Evolutionary conservation across 495 filamentous ascomycete species (phyloP).

Genomic region (Geopyxis carbonaria): DNA sequence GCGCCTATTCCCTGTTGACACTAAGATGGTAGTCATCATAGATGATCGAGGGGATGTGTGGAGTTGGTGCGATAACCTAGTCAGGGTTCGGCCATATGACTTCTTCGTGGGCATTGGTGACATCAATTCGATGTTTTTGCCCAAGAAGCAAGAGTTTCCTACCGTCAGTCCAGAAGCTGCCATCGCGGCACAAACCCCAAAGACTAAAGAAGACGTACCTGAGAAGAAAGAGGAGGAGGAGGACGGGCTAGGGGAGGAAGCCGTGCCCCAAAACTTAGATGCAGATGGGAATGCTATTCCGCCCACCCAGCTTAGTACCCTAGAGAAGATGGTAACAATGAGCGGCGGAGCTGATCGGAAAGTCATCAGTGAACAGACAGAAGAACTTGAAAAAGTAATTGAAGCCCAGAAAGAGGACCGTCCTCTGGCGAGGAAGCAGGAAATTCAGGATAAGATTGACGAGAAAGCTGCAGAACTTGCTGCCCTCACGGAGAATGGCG

Average conservation of each 20-base stretch:
- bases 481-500: slow-evolving; percentile 34
- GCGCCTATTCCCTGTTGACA: slow-evolving; percentile 86
- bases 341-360: slow-evolving; percentile 52
- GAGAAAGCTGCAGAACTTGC: slow-evolving; percentile 36
- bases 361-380: slow-evolving; percentile 54
- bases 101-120: slow-evolving; percentile 97
- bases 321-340: slow-evolving; percentile 65
- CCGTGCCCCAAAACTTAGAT: slow-evolving; percentile 10
- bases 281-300: slow-evolving; percentile 18
- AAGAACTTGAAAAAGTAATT: slow-evolving; percentile 68
- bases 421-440: slow-evolving; percentile 73
- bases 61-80: slow-evolving; percentile 81
- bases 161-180: slow-evolving; percentile 22
- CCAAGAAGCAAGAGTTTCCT: slow-evolving; percentile 64
- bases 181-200: slow-evolving; percentile 2
- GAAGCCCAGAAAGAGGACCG: slow-evolving; percentile 77
- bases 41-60: slow-evolving; percentile 97
- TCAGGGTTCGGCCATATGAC: slow-evolving; percentile 88
- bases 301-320: slow-evolving; percentile 30
- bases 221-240: slow-evolving; percentile 20
- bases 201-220: slow-evolving; percentile 10
- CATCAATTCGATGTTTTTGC: slow-evolving; percentile 95
- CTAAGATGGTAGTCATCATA: slow-evolving; percentile 98
- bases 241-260: slow-evolving; percentile 26
- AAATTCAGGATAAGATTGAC: slow-evolving; percentile 70